Evolutionary conservation across 129 eudicot species (phyloP).

Genomic region (Arctium lappa): DNA sequence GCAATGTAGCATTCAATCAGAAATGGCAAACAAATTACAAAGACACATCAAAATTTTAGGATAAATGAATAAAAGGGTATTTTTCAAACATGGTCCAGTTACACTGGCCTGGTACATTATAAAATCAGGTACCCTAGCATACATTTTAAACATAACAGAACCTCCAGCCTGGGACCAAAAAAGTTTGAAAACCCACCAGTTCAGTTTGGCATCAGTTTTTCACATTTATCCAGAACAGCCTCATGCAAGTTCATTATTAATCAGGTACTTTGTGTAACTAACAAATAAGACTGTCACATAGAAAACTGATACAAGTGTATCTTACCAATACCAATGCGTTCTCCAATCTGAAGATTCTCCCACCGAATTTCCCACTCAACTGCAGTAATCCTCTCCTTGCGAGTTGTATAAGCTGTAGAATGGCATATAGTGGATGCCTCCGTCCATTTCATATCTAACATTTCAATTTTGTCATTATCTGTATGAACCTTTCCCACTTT

Average conservation of each 20-base stretch:
- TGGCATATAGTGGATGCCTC: constrained; percentile 16
- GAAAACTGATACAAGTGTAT: not conserved
- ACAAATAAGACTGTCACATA: not conserved
- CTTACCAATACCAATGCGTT: constrained; percentile 91
- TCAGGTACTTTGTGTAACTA: not conserved
- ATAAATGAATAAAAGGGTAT: not conserved
- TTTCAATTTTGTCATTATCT: not conserved
- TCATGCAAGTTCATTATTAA: not conserved
- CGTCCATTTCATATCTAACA: constrained; percentile 4
- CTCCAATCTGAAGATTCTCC: constrained; percentile 91
- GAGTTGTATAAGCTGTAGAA: constrained; percentile 15
- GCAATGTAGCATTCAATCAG: not conserved
- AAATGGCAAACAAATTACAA: not conserved
- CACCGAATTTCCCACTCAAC: constrained; percentile 87
- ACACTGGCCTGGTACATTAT: not conserved
- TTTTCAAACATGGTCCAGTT: not conserved
- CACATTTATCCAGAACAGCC: not conserved
- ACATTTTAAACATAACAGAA: not conserved
- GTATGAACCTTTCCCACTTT: constrained; percentile 3
- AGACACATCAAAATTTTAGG: not conserved
- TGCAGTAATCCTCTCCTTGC: constrained; percentile 36
- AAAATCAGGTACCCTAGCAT: not conserved
- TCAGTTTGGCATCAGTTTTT: not conserved
- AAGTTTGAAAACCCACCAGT: not conserved
- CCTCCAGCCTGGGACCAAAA: not conserved